These are phyloP conservation scores for Barnettozyma wickerhamii DNA, from an alignment of 805 yeast genomes.

Conservation along the genomic window DNA sequence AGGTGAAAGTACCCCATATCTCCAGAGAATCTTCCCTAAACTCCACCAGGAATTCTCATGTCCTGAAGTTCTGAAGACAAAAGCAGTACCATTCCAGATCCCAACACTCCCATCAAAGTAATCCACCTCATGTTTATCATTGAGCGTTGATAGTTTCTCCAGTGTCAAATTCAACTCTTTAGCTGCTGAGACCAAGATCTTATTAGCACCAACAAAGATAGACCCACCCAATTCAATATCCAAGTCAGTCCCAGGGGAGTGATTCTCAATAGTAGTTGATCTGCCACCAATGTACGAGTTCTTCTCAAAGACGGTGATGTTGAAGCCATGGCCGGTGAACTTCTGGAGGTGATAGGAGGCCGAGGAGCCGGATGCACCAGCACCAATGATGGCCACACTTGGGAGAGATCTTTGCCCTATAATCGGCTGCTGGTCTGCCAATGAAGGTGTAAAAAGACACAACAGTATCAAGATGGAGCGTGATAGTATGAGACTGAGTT, in stretches of 20 bases:
- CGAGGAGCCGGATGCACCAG: slow-evolving; percentile 49
- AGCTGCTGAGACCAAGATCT: slow-evolving; percentile 35
- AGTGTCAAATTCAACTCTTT: slow-evolving; percentile 30
- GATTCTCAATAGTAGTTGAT: slow-evolving; percentile 32
- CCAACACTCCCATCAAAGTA: slow-evolving; percentile 23
- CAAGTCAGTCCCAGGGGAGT: slow-evolving; percentile 15
- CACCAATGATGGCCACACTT: slow-evolving; percentile 41
- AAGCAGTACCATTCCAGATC: slow-evolving; percentile 35
- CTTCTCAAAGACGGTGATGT: slow-evolving; percentile 40
- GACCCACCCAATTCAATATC: slow-evolving; percentile 43
- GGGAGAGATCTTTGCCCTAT: not conserved
- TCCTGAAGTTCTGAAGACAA: slow-evolving; percentile 15
- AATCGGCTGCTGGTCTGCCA: no score
- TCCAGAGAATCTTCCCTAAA: slow-evolving; percentile 23
- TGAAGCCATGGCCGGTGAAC: slow-evolving; percentile 29
- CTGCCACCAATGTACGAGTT: slow-evolving; percentile 42
- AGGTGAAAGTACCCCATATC: slow-evolving; percentile 29
- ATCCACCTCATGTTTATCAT: slow-evolving; percentile 12
- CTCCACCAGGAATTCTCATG: slow-evolving; percentile 4
- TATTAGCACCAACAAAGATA: slow-evolving; percentile 37
- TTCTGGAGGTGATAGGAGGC: slow-evolving; percentile 42
- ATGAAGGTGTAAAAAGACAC: no score
- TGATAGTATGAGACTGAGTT: no score
- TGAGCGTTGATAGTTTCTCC: slow-evolving; percentile 10
- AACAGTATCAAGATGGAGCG: no score